These are phyloP conservation scores for Tylopilus subfusipes DNA, from an alignment of 768 basidiomycete genomes.

Conservation along the genomic window DNA sequence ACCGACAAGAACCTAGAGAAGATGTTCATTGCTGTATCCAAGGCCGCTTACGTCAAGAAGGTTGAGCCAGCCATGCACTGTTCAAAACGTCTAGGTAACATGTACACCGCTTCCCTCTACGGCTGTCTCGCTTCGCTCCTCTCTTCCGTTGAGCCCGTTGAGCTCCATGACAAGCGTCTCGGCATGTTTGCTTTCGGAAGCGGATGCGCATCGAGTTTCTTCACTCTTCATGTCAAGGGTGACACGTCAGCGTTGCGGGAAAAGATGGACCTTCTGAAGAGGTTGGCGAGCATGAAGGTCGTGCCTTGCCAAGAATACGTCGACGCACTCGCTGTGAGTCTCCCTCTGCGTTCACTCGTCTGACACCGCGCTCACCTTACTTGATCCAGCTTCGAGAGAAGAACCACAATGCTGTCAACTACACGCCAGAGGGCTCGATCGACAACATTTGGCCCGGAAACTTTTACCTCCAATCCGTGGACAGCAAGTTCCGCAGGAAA, in stretches of 20 bases:
- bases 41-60: conserved; percentile 67
- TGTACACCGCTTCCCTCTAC: conserved; percentile 96
- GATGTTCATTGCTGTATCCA: conserved; percentile 80
- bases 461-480: conserved; percentile 90
- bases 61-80: conserved; percentile 82
- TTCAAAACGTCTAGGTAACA: conserved; percentile 92
- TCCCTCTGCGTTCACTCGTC: neutral
- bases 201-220: conserved; percentile 95
- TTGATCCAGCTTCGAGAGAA: conserved; percentile 82
- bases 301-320: conserved; percentile 92
- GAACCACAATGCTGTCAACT: conserved; percentile 89
- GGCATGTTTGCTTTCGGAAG: conserved; percentile 96
- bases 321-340: conserved; percentile 66
- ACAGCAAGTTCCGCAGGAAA: conserved; percentile 87
- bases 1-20: conserved; percentile 97
- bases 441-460: conserved; percentile 94
- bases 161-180: conserved; percentile 78
- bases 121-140: conserved; percentile 90
- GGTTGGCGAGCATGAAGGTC: conserved; percentile 83
- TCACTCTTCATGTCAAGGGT: conserved; percentile 80
- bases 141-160: conserved; percentile 63
- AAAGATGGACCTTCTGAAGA: conserved; percentile 76
- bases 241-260: conserved; percentile 77
- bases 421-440: conserved; percentile 78
- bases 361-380: neutral